These are phyloP conservation scores for Pleurotus citrinopileatus DNA, from an alignment of 768 basidiomycete species.

Conservation along the genomic window DNA sequence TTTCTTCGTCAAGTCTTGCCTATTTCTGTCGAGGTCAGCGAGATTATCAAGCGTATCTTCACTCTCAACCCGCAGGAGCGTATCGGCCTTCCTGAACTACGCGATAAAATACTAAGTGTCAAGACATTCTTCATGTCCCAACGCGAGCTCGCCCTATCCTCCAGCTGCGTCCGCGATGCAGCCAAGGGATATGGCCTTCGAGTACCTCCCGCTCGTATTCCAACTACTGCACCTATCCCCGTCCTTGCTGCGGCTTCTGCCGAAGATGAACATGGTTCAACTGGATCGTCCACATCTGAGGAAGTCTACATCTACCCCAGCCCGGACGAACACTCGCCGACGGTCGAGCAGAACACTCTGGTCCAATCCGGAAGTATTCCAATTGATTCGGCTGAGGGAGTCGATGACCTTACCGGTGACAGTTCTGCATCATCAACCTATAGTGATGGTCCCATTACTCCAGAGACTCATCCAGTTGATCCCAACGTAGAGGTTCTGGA, in stretches of 20 bases:
- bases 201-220: constrained; percentile 1
- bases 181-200: constrained; percentile 11
- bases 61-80: constrained; percentile 58
- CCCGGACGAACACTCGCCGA: constrained; percentile 26
- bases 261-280: constrained; percentile 14
- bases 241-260: background rate
- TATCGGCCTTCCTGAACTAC: constrained; percentile 61
- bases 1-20: constrained; percentile 69
- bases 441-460: constrained; percentile 50
- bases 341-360: constrained; percentile 12
- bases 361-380: constrained; percentile 14
- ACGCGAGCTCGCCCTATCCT: constrained; percentile 36
- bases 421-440: constrained; percentile 28
- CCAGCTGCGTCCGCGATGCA: constrained; percentile 20
- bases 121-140: constrained; percentile 62
- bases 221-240: background rate
- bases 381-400: constrained; percentile 13
- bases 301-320: constrained; percentile 35
- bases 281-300: constrained; percentile 24
- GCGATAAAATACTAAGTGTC: constrained; percentile 49
- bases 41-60: constrained; percentile 72
- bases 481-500: constrained; percentile 42
- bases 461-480: constrained; percentile 38
- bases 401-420: constrained; percentile 20
- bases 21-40: constrained; percentile 64